phyloP scores from a whole-genome alignment of 2,329 filamentous ascomycete species.

The Canariomyces notabilis region DNA sequence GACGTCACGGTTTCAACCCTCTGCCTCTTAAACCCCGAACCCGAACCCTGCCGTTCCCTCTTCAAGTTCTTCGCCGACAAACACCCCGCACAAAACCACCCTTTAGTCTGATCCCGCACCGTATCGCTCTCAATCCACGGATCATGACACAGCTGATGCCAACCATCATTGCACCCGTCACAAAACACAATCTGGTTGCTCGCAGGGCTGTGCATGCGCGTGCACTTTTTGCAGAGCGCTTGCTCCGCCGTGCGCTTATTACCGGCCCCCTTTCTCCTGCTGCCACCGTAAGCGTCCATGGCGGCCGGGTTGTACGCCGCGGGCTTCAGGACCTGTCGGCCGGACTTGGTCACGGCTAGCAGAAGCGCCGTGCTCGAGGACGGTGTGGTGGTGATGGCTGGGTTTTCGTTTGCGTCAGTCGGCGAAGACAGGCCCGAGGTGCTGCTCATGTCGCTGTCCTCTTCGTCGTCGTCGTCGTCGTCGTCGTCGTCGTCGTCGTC shows the following conservation, averaged over 20 bases:
- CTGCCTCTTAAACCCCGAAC: slow-evolving; percentile 37
- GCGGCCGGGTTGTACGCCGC: slow-evolving; percentile 56
- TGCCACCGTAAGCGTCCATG: slow-evolving; percentile 35
- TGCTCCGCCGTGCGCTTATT: slow-evolving; percentile 57
- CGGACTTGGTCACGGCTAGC: slow-evolving; percentile 68
- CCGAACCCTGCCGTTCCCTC: slow-evolving; percentile 41
- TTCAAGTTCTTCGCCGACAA: too few species aligned
- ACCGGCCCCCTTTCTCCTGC: slow-evolving; percentile 38
- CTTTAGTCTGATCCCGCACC: slow-evolving; percentile 58
- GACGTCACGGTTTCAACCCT: slow-evolving; percentile 27
- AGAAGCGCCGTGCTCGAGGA: slow-evolving; percentile 46
- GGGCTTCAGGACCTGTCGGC: slow-evolving; percentile 65
- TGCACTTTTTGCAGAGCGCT: slow-evolving; percentile 66
- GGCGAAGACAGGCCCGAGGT: slow-evolving; percentile 10
- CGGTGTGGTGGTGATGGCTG: slow-evolving; percentile 25
- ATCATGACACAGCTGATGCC: slow-evolving; percentile 78
- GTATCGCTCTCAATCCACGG: slow-evolving; percentile 67
- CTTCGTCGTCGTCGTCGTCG: slow-evolving; percentile 19
- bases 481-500: slow-evolving; percentile 18
- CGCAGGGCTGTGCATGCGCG: slow-evolving; percentile 64
- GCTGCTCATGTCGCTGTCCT: slow-evolving; percentile 24
- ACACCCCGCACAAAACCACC: slow-evolving; percentile 69
- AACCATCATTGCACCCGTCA: slow-evolving; percentile 72
- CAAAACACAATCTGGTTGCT: slow-evolving; percentile 82
- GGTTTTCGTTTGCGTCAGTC: slow-evolving; percentile 20